Conservation (phyloP, 2,329 filamentous ascomycete species). For the Chaetothyriales sp. region DNA sequence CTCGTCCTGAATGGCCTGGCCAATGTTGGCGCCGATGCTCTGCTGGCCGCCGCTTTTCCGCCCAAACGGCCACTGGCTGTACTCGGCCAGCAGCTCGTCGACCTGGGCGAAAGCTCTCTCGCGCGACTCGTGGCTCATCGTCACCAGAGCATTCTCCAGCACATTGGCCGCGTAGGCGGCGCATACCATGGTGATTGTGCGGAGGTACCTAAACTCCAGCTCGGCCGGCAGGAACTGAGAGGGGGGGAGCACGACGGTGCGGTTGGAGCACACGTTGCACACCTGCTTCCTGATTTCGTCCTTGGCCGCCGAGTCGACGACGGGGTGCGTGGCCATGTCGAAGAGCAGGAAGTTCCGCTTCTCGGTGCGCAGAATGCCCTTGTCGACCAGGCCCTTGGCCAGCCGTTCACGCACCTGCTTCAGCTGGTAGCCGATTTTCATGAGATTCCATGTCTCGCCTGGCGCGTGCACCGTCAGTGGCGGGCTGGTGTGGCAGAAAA, state of each 20-base stretch:
- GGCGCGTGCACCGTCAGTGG: constrained; percentile 4
- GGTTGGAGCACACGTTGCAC: constrained; percentile 79
- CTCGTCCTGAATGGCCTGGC: constrained; percentile 76
- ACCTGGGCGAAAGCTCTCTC: constrained; percentile 95
- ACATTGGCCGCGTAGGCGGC: constrained; percentile 97
- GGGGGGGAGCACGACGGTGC: constrained; percentile 76
- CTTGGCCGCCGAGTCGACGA: constrained; percentile 91
- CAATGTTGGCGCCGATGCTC: constrained; percentile 83
- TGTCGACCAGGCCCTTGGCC: constrained; percentile 94
- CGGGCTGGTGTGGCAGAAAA: neutral
- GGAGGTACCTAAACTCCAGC: constrained; percentile 82
- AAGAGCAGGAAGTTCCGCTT: constrained; percentile 99
- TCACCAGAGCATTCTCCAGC: constrained; percentile 90
- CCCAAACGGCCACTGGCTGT: constrained; percentile 94
- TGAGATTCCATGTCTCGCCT: constrained; percentile 99
- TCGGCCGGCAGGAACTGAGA: constrained; percentile 87
- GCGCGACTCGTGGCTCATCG: constrained; percentile 81
- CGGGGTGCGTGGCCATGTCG: constrained; percentile 98
- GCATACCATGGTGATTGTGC: constrained; percentile 92
- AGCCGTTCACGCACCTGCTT: constrained; percentile 97
- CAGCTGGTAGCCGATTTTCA: constrained; percentile 99
- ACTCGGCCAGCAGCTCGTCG: constrained; percentile 87
- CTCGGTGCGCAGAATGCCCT: constrained; percentile 94
- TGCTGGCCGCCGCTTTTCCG: constrained; percentile 61
- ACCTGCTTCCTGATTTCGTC: constrained; percentile 92